Percentiles rank a stretch among this genome's conserved stretches.
Conservation (phyloP, 768 basidiomycete species). For the Russula brevipes region DNA sequence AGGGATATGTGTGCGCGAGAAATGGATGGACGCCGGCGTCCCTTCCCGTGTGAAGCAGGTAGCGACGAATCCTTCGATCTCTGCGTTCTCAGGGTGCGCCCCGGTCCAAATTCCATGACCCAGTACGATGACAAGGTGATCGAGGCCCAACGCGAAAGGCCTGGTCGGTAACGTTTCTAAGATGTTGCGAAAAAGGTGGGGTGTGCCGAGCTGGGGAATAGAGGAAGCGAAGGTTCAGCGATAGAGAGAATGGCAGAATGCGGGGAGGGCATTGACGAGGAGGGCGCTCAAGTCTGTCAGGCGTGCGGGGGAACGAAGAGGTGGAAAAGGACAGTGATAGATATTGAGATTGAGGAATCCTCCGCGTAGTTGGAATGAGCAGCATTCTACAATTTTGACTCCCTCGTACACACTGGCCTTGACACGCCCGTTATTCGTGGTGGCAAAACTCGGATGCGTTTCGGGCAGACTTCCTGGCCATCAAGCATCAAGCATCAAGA, state of each 20-base stretch:
- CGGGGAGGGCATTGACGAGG: constrained; percentile 42
- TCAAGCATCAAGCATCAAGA: too few species aligned
- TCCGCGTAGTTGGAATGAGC: too few species aligned
- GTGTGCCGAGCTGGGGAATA: constrained; percentile 31
- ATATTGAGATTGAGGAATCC: too few species aligned
- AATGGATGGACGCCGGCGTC: constrained; percentile 59
- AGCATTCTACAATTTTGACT: too few species aligned
- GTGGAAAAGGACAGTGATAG: too few species aligned
- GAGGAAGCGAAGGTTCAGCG: constrained; percentile 50
- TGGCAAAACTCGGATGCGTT: not conserved
- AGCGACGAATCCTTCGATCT: constrained; percentile 70
- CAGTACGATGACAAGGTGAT: constrained; percentile 81
- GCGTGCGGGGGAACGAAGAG: too few species aligned
- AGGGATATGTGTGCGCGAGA: constrained; percentile 72
- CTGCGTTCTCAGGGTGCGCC: constrained; percentile 43
- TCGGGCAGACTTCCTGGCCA: too few species aligned
- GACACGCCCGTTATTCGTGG: too few species aligned
- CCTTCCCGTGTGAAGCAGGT: constrained; percentile 73
- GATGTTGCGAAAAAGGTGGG: constrained; percentile 16
- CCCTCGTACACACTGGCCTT: too few species aligned
- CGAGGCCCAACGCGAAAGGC: constrained; percentile 34
- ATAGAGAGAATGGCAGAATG: constrained; percentile 51
- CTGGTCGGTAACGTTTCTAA: not conserved
- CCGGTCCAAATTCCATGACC: constrained; percentile 91
- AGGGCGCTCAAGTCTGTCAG: constrained; percentile 32